Conservation (phyloP, 23 red algal genomes). For the Gracilaria gracilis region DNA sequence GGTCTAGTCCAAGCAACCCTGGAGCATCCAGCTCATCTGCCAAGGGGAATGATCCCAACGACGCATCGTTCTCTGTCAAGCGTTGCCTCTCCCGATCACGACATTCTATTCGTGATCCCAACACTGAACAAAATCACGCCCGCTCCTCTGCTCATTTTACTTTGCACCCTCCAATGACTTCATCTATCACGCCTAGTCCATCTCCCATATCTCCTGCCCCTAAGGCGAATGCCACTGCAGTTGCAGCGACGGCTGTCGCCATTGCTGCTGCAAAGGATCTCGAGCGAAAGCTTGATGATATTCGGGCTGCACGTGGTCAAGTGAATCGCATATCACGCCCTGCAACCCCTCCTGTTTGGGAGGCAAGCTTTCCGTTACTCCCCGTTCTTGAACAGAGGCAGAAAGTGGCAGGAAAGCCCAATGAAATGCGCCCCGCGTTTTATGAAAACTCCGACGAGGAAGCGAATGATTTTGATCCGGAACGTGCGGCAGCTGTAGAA, state of each 20-base stretch:
- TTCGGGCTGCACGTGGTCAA: constrained; percentile 27
- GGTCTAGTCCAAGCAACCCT: constrained; percentile 9
- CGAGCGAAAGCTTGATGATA: constrained; percentile 64
- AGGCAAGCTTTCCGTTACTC: constrained; percentile 58
- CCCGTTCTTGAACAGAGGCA: constrained; percentile 26
- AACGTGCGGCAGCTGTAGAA: constrained; percentile 65
- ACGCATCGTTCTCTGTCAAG: constrained; percentile 35
- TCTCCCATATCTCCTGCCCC: constrained; percentile 19
- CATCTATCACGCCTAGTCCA: constrained; percentile 13
- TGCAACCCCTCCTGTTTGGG: constrained; percentile 34
- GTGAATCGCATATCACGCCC: constrained; percentile 42
- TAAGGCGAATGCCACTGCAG: constrained; percentile 68
- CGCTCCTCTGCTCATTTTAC: not conserved
- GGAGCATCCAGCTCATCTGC: constrained; percentile 24
- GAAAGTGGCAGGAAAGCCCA: constrained; percentile 32
- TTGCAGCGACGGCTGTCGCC: constrained; percentile 58
- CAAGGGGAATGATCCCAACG: constrained; percentile 22
- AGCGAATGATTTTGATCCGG: constrained; percentile 66
- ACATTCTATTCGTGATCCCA: constrained; percentile 10
- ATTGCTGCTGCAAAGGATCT: constrained; percentile 74
- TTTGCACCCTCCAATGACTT: not conserved
- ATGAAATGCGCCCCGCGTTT: constrained; percentile 47
- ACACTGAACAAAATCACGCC: constrained; percentile 23
- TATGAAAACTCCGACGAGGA: constrained; percentile 77
- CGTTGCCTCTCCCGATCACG: constrained; percentile 34